Percentiles rank a stretch among this genome's conserved stretches.
Evolutionary conservation across 257 asterid genomes (phyloP).

Genomic region (Jaltomata sinuosa): DNA sequence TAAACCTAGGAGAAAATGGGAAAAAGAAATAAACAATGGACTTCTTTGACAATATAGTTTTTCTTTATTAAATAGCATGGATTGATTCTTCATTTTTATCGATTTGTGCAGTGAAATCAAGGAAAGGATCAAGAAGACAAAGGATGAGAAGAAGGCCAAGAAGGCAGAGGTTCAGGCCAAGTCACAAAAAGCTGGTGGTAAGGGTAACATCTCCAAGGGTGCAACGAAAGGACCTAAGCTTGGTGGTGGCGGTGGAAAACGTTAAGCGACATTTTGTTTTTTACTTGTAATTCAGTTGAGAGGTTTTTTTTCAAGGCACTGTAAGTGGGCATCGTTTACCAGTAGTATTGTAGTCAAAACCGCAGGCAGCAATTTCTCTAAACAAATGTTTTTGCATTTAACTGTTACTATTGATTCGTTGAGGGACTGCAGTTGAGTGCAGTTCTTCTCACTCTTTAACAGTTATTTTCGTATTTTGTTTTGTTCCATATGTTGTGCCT

Average conservation of each 20-base stretch:
- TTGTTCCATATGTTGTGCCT: background rate
- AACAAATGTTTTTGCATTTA: background rate
- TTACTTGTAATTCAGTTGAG: background rate
- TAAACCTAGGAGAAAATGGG: background rate
- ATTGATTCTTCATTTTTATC: background rate
- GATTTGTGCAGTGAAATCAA: conserved; percentile 54
- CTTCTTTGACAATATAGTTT: background rate
- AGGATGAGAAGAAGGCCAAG: conserved; percentile 89
- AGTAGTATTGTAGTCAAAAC: background rate
- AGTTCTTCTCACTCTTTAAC: background rate
- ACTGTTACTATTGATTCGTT: background rate
- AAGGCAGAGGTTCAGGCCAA: conserved; percentile 62
- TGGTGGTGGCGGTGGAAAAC: conserved; percentile 90
- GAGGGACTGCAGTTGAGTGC: background rate
- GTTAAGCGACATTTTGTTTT: conserved; percentile 12
- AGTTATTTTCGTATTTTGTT: background rate
- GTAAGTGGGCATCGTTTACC: background rate
- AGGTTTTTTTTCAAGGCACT: background rate
- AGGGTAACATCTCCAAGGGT: conserved; percentile 42
- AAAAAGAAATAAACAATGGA: background rate
- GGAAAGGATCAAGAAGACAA: conserved; percentile 82
- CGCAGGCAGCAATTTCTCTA: background rate
- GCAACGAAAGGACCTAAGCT: conserved; percentile 61
- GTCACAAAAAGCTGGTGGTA: conserved; percentile 42
- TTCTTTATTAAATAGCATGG: background rate